These are phyloP conservation scores for Lentinula boryana DNA, from an alignment of 768 basidiomycete species.

Conservation along the genomic window DNA sequence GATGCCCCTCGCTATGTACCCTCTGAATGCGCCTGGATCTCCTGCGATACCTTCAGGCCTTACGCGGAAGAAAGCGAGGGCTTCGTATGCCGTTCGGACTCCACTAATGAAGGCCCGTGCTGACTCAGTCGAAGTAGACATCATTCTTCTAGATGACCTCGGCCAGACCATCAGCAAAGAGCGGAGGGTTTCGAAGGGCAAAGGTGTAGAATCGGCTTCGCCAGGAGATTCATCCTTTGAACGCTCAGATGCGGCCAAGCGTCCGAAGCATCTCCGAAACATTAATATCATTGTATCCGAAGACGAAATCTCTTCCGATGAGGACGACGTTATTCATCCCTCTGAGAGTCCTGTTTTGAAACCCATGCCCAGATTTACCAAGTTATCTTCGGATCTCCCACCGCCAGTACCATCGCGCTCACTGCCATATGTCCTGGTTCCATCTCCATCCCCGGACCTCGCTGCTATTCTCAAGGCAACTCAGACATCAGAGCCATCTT, in stretches of 20 bases:
- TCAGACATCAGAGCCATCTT: background rate
- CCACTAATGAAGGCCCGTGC: constrained; percentile 28
- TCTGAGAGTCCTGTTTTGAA: background rate
- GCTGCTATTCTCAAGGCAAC: background rate
- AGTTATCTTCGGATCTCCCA: background rate
- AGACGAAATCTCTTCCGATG: constrained; percentile 28
- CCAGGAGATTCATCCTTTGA: constrained; percentile 4
- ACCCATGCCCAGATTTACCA: constrained; percentile 6
- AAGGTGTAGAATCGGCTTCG: constrained; percentile 13
- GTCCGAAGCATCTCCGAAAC: constrained; percentile 19
- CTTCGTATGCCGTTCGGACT: constrained; percentile 16
- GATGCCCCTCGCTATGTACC: constrained; percentile 33
- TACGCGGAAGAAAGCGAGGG: constrained; percentile 17
- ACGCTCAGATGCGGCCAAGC: constrained; percentile 13
- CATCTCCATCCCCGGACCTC: background rate
- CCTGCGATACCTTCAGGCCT: constrained; percentile 26
- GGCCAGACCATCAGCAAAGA: constrained; percentile 59
- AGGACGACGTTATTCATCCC: constrained; percentile 9
- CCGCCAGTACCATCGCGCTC: background rate
- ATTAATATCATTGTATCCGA: constrained; percentile 38
- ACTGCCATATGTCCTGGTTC: background rate
- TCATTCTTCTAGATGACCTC: constrained; percentile 55
- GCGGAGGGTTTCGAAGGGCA: constrained; percentile 46
- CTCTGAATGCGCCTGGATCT: constrained; percentile 29
- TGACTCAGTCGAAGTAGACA: constrained; percentile 60